Evolutionary conservation across 768 basidiomycete genomes (phyloP), one percentile per base, ranked within the genome.

Genomic region (Serendipita sp.): DNA sequence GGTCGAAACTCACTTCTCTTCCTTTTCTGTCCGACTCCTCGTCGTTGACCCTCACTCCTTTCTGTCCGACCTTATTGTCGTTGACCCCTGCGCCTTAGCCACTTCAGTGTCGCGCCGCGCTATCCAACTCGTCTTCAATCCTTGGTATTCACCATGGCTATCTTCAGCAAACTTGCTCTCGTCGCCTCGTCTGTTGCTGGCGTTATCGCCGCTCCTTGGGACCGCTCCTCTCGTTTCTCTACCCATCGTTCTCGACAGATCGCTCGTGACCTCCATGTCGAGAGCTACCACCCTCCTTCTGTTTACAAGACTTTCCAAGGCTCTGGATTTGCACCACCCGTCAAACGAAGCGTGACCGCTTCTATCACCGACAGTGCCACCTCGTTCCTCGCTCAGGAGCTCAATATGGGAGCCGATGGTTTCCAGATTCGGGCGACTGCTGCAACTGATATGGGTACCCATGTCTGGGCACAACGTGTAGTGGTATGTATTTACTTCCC

Each of bases 381-480:
- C 24, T 58, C 35, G 2, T 67, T 38, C 60, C 34, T 67, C 7
- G 32, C 16, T 24, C 18, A 32, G 28, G 53, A 67, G 48, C 67
- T 67, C 56, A 65, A 65, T 24, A 44, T 47, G 15, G 65, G 45
- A 8, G 18, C 65, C 45, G 56, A 65, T 16, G 54, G 58, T 18
- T 18, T 44, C 65, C 47, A 54, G 3, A 63, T 46, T 51, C 63
- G n/a, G n/a, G 41, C 51, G 41, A 63, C 56, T 46, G 65, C 48
- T 18, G 7, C 5, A 51, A 51, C 37, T 34, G 64, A 63, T 18
- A 46, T 48, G 3, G 16, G 65, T 10, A 41, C 56, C 18, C 65
- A 65, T 41, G 67, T 67, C 30, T 67, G 65, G 54, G 65, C 64
- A 62, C 47, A 37, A 37, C 67, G 65, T 41, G 47, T 65, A 18